Base-by-base conservation (phyloP, 495 filamentous ascomycete species). In the Cenococcum geophilum region DNA sequence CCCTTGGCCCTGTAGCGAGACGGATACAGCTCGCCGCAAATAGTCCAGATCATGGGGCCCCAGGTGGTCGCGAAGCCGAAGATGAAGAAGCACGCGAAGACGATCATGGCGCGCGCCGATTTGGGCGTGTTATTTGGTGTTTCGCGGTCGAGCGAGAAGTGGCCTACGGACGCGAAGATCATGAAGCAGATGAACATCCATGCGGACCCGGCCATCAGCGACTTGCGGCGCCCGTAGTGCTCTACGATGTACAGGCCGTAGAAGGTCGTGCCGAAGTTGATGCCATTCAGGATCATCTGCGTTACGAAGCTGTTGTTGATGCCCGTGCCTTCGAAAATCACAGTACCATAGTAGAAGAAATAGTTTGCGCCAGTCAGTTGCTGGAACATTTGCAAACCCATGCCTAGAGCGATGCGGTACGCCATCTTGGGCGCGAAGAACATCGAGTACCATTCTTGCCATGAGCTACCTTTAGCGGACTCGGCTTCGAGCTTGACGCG, bases 1-100 rank as follows among this genome's bases (percentile, higher is more conserved):
- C 81, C 84, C 34, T 83, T 80, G 20, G 87, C 87, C 47, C 89
- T 83, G 73, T 91, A 89, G 51, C 84, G 79, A 58, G 83, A 79
- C 21, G 91, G 90, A 72, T 89, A 95, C 68, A 93, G 82, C 75
- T 96, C 90, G 55, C 84, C 85, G 50, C 86, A 84, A 57, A 89
- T 83, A 25, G 84, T 80, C 89, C 89, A 95, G 45, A 92, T 80
- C 27, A 92, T 86, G 11, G 90, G 91, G 53, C 89, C 90, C 89
- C 89, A 92, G 5, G 65, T 67, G 32, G 60, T 68, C 0, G 61
- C 61, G 21, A 64, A 65, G 40, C 55, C 60, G 47, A 58, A 50
- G 54, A 67, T 67, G 54, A 67, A 67, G 23, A 67, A 53, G 43
- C 65, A 63, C 0, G 65, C 57, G 45, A 67, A 67, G 34, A 60